These are phyloP conservation scores for Trametes cubensis DNA, from an alignment of 768 basidiomycete species.

Conservation along the genomic window DNA sequence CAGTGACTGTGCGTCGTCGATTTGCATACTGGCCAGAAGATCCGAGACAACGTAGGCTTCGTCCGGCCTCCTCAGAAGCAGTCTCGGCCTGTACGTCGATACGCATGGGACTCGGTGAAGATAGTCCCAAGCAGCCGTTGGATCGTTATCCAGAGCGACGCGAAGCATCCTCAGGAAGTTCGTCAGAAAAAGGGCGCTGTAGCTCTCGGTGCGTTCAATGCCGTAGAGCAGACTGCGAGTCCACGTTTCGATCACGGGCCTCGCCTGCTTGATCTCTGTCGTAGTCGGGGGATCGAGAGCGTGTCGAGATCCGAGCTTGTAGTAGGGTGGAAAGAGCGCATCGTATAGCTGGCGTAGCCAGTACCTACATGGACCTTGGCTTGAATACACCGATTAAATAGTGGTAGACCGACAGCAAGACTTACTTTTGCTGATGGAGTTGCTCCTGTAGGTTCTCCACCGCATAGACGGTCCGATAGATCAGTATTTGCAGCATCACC, in stretches of 20 bases:
- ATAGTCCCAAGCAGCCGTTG: slow-evolving; percentile 36
- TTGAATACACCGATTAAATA: not conserved
- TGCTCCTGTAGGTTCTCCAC: slow-evolving; percentile 6
- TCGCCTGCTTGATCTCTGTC: slow-evolving; percentile 42
- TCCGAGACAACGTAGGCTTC: slow-evolving; percentile 23
- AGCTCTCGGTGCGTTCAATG: slow-evolving; percentile 26
- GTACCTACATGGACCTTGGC: slow-evolving; percentile 34
- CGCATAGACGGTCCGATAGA: slow-evolving; percentile 41
- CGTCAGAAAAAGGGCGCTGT: slow-evolving; percentile 41
- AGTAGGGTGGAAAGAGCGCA: slow-evolving; percentile 49
- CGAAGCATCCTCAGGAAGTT: slow-evolving; percentile 40
- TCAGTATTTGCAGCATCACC: slow-evolving; percentile 52
- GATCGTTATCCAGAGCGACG: slow-evolving; percentile 45
- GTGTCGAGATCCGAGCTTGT: slow-evolving; percentile 48
- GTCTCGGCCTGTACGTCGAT: not conserved
- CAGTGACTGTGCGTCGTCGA: slow-evolving; percentile 4
- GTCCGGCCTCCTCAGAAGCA: slow-evolving; percentile 20
- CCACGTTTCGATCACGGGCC: slow-evolving; percentile 50
- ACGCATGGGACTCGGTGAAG: slow-evolving; percentile 39
- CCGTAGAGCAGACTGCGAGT: slow-evolving; percentile 42
- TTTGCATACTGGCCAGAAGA: slow-evolving; percentile 14
- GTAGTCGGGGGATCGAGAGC: slow-evolving; percentile 41
- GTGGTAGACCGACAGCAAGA: not conserved
- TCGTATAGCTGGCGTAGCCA: slow-evolving; percentile 54
- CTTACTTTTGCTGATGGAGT: slow-evolving; percentile 2